phyloP scores from a whole-genome alignment of 306 rosid species.

The Albizia julibrissin region DNA sequence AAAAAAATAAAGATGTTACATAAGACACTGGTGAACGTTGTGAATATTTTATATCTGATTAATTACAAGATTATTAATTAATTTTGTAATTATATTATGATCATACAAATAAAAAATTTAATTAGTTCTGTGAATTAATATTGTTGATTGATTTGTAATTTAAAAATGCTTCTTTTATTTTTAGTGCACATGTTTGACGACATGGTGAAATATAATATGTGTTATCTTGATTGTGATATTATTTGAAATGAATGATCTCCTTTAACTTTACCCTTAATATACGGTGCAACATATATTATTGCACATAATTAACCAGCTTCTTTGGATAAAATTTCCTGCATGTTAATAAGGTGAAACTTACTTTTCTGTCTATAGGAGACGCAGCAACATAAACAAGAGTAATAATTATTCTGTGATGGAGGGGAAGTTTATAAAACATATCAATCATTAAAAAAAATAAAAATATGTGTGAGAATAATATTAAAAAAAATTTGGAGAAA shows the following conservation, averaged over 20 bases:
- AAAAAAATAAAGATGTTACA: no score
- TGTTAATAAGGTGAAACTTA: background rate
- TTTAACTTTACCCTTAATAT: background rate
- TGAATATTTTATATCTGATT: no score
- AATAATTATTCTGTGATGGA: background rate
- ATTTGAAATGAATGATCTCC: background rate
- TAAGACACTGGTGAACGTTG: no score
- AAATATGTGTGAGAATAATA: background rate
- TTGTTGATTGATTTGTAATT: background rate
- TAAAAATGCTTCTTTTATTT: background rate
- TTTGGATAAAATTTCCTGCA: conserved; percentile 8
- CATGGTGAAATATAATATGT: background rate
- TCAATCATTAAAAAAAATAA: background rate
- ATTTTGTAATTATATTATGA: background rate
- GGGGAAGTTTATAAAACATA: background rate
- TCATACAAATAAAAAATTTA: background rate
- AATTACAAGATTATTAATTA: background rate
- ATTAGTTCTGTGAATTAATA: background rate
- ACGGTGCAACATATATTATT: background rate
- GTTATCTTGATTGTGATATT: background rate
- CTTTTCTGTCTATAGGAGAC: background rate
- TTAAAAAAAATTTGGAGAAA: background rate
- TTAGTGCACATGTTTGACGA: background rate
- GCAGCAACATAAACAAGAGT: background rate
- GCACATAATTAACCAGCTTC: background rate